A percentile compares a stretch with the other conserved stretches of the same genome.
Conservation (phyloP, 2,329 filamentous ascomycete genomes). For the Westerdykella sp. region DNA sequence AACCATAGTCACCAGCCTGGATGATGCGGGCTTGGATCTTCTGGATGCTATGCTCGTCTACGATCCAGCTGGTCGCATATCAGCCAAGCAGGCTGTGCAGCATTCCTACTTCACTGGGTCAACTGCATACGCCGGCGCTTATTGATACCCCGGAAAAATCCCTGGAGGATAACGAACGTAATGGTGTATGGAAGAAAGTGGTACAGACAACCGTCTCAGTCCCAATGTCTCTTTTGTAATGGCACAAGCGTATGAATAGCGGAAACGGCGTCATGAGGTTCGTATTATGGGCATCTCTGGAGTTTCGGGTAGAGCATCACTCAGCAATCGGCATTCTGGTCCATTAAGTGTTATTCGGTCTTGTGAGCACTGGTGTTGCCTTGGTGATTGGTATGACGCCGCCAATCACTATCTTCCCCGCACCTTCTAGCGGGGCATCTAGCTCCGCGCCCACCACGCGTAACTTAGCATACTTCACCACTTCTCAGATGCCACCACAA, state of each 20-base stretch:
- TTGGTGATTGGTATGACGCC: background rate
- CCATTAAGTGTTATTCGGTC: background rate
- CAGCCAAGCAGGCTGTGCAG: conserved; percentile 77
- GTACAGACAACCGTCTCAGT: background rate
- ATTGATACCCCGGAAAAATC: conserved; percentile 15
- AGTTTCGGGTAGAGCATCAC: background rate
- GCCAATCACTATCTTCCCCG: background rate
- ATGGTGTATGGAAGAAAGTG: conserved; percentile 14
- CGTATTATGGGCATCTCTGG: background rate
- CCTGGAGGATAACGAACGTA: conserved; percentile 25
- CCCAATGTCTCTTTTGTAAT: background rate
- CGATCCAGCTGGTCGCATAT: conserved; percentile 79
- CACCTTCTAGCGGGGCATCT: background rate
- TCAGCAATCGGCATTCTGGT: background rate
- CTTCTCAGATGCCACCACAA: conserved; percentile 23
- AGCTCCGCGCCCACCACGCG: background rate
- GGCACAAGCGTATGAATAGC: background rate
- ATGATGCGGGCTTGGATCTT: conserved; percentile 64
- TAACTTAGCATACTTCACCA: background rate
- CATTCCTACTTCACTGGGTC: conserved; percentile 71
- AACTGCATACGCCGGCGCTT: conserved; percentile 31
- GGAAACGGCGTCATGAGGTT: background rate
- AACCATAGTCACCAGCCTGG: conserved; percentile 64
- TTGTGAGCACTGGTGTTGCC: background rate
- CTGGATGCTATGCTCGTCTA: conserved; percentile 71